Conservation (phyloP, 116 monocot species). For the Thalassia testudinum region DNA sequence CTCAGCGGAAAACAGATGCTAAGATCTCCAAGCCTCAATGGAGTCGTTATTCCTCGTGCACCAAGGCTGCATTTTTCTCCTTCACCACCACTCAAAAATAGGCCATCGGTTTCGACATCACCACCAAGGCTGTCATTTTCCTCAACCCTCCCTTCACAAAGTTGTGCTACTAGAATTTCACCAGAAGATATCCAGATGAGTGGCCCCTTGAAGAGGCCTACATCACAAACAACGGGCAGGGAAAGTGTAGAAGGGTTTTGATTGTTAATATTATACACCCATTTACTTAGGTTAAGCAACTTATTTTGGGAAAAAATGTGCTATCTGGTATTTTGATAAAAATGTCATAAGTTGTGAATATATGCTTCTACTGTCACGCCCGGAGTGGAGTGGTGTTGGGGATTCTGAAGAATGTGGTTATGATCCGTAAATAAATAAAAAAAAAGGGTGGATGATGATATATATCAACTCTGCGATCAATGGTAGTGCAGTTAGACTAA, state of each 20-base stretch:
- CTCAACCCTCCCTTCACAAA: conserved; percentile 15
- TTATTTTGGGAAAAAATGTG: not conserved
- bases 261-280: conserved; percentile 4
- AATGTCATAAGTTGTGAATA: not conserved
- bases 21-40: conserved; percentile 67
- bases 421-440: not conserved
- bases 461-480: not conserved
- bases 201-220: conserved; percentile 14
- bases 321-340: not conserved
- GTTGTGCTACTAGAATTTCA: conserved; percentile 41
- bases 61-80: conserved; percentile 18
- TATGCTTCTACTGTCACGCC: not conserved
- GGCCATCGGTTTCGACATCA: conserved; percentile 14
- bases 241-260: conserved; percentile 65
- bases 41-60: conserved; percentile 17
- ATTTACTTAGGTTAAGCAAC: not conserved
- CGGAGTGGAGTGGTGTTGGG: not conserved
- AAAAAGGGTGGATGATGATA: not conserved
- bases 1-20: conserved; percentile 37
- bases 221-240: conserved; percentile 14
- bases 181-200: conserved; percentile 24
- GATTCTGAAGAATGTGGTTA: not conserved
- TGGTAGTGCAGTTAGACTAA: not conserved
- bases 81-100: conserved; percentile 22
- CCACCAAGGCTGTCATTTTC: conserved; percentile 32